These are phyloP conservation scores for Auricularia sp. DNA, from an alignment of 768 basidiomycete species.

Conservation along the genomic window DNA sequence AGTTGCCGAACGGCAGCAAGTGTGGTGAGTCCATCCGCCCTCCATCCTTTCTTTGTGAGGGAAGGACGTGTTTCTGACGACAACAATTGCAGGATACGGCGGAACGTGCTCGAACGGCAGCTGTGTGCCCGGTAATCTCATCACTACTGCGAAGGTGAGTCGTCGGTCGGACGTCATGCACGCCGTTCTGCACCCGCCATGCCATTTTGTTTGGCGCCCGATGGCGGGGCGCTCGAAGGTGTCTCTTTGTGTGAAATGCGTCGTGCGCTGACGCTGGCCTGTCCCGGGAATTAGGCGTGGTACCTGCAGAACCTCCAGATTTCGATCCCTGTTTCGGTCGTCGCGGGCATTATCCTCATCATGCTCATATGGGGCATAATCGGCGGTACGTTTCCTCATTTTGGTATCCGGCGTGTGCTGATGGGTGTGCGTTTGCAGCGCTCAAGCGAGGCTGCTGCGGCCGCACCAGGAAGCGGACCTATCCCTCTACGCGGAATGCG, in stretches of 20 bases:
- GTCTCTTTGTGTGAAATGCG: too few species aligned
- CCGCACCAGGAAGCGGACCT: background rate
- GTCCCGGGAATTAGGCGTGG: slow-evolving; percentile 43
- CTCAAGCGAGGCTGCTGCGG: background rate
- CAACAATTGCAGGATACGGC: slow-evolving; percentile 43
- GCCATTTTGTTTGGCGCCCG: background rate
- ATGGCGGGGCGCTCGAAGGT: too few species aligned
- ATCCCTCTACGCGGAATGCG: background rate
- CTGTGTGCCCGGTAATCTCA: slow-evolving; percentile 49
- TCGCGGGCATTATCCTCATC: slow-evolving; percentile 52
- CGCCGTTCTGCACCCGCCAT: background rate
- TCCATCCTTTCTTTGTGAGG: background rate
- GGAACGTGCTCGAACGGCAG: slow-evolving; percentile 54
- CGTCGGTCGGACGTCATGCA: background rate
- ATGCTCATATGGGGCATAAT: slow-evolving; percentile 44
- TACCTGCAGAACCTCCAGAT: slow-evolving; percentile 69
- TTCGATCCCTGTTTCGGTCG: slow-evolving; percentile 68
- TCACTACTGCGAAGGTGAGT: slow-evolving; percentile 52
- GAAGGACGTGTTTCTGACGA: too few species aligned
- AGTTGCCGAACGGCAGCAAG: slow-evolving; percentile 71
- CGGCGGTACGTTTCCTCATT: slow-evolving; percentile 2
- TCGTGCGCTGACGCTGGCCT: background rate
- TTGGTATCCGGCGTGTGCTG: too few species aligned
- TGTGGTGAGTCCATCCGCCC: slow-evolving; percentile 46
- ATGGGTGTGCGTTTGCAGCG: background rate